phyloP scores from a whole-genome alignment of 108 stramenopile genomes.

The Poteriospumella lacustris region DNA sequence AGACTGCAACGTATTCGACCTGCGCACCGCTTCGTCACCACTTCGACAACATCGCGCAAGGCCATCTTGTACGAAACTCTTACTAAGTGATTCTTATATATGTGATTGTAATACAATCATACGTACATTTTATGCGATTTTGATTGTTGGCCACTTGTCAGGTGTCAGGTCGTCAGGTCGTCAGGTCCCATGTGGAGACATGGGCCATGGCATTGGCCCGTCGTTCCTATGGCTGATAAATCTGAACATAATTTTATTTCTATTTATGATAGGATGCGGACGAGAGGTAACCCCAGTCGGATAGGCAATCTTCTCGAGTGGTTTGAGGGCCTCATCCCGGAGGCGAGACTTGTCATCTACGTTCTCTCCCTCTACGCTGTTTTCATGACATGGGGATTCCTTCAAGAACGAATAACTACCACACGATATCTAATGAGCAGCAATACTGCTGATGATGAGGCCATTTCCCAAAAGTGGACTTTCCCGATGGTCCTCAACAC shows the following conservation, averaged over 20 bases:
- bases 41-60: too few relatives aligned
- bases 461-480: neutral
- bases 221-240: neutral
- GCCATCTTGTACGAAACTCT: too few relatives aligned
- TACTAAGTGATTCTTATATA: too few relatives aligned
- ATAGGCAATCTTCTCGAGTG: neutral
- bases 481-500: slow-evolving; percentile 11
- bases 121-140: too few relatives aligned
- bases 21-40: too few relatives aligned
- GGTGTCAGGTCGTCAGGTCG: neutral
- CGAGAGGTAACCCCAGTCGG: too few relatives aligned
- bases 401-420: slow-evolving; percentile 11
- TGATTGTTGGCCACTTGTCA: neutral
- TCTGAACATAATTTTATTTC: neutral
- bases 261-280: neutral
- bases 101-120: too few relatives aligned
- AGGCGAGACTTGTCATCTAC: neutral
- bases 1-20: too few relatives aligned
- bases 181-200: neutral
- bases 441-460: neutral
- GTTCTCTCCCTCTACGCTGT: neutral
- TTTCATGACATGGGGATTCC: slow-evolving; percentile 22
- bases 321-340: neutral
- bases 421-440: neutral
- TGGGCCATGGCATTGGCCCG: neutral